These are phyloP conservation scores for Cucumis sativus DNA, from an alignment of 306 rosid genomes.

Conservation along the genomic window Cucumber_9930_V3 NC_026657.2:1015501-1016000, in stretches of 20 bases:
- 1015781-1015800: background rate
- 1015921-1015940: background rate
- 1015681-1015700: background rate
- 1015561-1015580: constrained; percentile 16
- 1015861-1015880: background rate
- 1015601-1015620: background rate
- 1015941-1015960: too few relatives aligned
- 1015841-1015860: background rate
- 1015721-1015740: background rate
- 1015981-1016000: background rate
- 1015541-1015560: constrained; percentile 16
- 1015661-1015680: background rate
- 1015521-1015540: constrained; percentile 23
- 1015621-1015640: background rate
- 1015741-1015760: background rate
- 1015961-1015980: too few relatives aligned
- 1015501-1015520: constrained; percentile 3
- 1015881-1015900: background rate
- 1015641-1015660: background rate
- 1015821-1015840: background rate
- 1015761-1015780: background rate
- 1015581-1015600: background rate
- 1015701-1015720: background rate
- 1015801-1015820: background rate
- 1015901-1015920: background rate